Evolutionary conservation across 2,329 filamentous ascomycete genomes (phyloP).

Genomic region (Penicillium rolfsii): DNA sequence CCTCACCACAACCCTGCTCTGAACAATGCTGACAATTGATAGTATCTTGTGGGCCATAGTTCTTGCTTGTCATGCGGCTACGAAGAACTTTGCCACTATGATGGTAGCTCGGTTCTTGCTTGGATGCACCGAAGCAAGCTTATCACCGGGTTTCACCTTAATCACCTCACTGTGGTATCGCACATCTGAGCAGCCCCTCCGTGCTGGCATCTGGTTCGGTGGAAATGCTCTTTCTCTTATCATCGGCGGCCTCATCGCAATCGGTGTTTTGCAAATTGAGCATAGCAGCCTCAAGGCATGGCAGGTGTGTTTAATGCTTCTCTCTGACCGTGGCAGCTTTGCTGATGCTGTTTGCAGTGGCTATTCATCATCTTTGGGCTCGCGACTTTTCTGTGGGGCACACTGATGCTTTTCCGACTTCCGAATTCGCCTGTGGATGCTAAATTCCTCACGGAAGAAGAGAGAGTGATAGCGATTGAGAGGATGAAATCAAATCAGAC

Average conservation of each 20-base stretch:
- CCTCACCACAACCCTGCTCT: neutral
- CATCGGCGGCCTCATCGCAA: slow-evolving; percentile 31
- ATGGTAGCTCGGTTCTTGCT: slow-evolving; percentile 50
- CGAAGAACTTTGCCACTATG: slow-evolving; percentile 43
- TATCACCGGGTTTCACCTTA: slow-evolving; percentile 41
- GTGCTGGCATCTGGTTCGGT: slow-evolving; percentile 38
- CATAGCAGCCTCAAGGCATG: slow-evolving; percentile 24
- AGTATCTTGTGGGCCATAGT: slow-evolving; percentile 38
- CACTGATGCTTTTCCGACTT: slow-evolving; percentile 30
- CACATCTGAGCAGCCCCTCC: slow-evolving; percentile 35
- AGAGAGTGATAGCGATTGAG: slow-evolving; percentile 28
- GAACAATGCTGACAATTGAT: neutral
- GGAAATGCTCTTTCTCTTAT: slow-evolving; percentile 36
- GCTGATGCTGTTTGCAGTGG: slow-evolving; percentile 13
- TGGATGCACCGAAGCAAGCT: slow-evolving; percentile 46
- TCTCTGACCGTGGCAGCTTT: neutral
- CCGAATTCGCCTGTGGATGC: slow-evolving; percentile 30
- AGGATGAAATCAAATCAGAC: slow-evolving; percentile 31
- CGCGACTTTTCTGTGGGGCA: slow-evolving; percentile 30
- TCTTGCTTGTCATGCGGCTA: slow-evolving; percentile 40
- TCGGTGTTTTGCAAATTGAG: slow-evolving; percentile 33
- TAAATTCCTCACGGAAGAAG: slow-evolving; percentile 29
- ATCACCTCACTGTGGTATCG: slow-evolving; percentile 40
- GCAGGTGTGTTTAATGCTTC: slow-evolving; percentile 24
- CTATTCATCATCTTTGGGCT: slow-evolving; percentile 35